phyloP scores from a whole-genome alignment of 345 rosid species.

The Clarkia xantiana region DNA sequence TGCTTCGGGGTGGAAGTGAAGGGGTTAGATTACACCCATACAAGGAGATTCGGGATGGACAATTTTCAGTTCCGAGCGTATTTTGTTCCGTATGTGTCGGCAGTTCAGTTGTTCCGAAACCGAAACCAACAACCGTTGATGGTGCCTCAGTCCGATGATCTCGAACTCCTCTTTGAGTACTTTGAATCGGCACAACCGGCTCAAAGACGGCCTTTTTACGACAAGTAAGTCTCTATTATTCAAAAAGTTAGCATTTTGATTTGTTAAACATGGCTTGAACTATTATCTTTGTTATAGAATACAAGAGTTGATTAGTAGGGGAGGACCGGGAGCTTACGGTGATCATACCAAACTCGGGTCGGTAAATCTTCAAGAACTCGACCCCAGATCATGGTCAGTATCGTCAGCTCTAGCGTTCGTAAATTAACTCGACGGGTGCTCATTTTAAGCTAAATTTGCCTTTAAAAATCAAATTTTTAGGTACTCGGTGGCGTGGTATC shows the following conservation, averaged over 20 bases:
- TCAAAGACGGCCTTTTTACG: slow-evolving; percentile 37
- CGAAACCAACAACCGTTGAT: slow-evolving; percentile 15
- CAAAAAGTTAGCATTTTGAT: not conserved
- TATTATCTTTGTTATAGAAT: slow-evolving; percentile 16
- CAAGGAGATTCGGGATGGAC: slow-evolving; percentile 30
- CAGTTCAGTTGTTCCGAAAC: slow-evolving; percentile 35
- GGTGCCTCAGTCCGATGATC: slow-evolving; percentile 19
- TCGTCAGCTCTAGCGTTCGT: not conserved
- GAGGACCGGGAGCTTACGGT: slow-evolving; percentile 25
- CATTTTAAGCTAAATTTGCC: not conserved
- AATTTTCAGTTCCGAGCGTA: slow-evolving; percentile 31
- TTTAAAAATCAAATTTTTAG: slow-evolving; percentile 16
- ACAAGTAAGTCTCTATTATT: slow-evolving; percentile 23
- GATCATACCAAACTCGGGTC: slow-evolving; percentile 25
- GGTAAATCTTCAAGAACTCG: slow-evolving; percentile 25
- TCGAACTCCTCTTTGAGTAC: slow-evolving; percentile 40
- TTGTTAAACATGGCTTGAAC: not conserved
- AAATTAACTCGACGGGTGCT: not conserved
- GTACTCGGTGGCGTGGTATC: slow-evolving; percentile 61
- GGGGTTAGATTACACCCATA: slow-evolving; percentile 26
- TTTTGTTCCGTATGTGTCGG: slow-evolving; percentile 47
- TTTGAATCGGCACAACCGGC: slow-evolving; percentile 44
- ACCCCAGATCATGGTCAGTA: slow-evolving; percentile 45
- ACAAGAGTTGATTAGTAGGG: slow-evolving; percentile 25
- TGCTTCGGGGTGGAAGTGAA: slow-evolving; percentile 41